A percentile compares a stretch with the other conserved stretches of the same genome.
Evolutionary conservation across 768 basidiomycete species (phyloP).

Genomic region (Lactarius sp.): DNA sequence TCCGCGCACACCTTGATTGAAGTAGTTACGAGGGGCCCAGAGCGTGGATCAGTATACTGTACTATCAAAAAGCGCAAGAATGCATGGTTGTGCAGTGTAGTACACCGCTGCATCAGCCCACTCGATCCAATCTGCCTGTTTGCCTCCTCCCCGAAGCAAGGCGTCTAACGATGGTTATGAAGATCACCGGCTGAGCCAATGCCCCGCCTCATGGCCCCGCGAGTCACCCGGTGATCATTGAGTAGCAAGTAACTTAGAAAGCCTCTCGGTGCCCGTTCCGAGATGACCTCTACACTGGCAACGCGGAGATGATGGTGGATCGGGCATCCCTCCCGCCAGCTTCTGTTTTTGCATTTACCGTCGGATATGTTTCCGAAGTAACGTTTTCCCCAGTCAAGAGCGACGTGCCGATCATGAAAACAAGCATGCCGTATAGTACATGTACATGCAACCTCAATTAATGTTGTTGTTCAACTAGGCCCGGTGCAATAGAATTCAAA

Average conservation of each 20-base stretch:
- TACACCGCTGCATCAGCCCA: neutral
- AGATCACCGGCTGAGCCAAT: neutral
- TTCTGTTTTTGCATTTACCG: neutral
- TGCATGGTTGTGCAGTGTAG: neutral
- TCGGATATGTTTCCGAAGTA: neutral
- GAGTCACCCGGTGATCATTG: neutral
- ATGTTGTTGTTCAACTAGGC: neutral
- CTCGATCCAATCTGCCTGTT: neutral
- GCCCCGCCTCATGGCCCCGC: neutral
- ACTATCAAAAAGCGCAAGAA: neutral
- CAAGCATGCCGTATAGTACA: neutral
- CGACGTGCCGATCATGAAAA: neutral
- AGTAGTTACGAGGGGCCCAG: neutral
- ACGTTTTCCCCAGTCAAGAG: neutral
- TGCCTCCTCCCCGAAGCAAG: neutral
- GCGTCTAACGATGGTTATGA: neutral
- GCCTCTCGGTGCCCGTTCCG: slow-evolving; percentile 11
- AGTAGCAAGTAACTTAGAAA: neutral
- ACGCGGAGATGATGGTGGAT: slow-evolving; percentile 7
- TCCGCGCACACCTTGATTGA: neutral
- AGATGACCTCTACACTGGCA: neutral
- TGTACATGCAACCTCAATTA: neutral
- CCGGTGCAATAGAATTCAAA: neutral
- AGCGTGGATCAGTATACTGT: neutral
- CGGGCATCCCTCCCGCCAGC: neutral